phyloP scores from a whole-genome alignment of 331 rosid species.

The Pyrus hybrid region DNA sequence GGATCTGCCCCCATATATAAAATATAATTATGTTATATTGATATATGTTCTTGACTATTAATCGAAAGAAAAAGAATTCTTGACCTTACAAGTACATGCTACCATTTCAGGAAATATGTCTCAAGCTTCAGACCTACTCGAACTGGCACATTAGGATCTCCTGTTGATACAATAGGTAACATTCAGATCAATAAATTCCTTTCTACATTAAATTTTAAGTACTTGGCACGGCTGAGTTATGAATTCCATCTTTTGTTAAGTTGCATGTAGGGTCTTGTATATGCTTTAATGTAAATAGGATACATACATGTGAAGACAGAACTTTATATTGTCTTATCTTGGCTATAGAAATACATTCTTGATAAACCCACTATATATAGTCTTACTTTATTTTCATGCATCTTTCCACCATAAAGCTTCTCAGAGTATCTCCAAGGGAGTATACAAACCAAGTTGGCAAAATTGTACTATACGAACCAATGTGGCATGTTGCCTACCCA shows the following conservation, averaged over 20 bases:
- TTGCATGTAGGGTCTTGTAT: background rate
- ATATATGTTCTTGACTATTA: background rate
- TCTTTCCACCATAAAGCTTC: background rate
- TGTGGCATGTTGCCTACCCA: background rate
- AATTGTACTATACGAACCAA: background rate
- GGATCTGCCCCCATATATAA: too few relatives aligned
- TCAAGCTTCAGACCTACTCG: constrained; percentile 70
- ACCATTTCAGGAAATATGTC: constrained; percentile 68
- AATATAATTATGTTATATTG: too few relatives aligned
- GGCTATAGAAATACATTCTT: background rate
- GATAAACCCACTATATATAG: background rate
- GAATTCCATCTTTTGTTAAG: background rate
- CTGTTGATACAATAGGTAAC: constrained; percentile 64
- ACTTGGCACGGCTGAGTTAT: background rate
- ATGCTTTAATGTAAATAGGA: background rate
- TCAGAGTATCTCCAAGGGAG: background rate
- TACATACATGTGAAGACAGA: background rate
- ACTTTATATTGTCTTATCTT: background rate
- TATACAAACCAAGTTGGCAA: background rate
- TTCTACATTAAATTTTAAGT: constrained; percentile 3
- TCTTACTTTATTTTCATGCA: too few relatives aligned
- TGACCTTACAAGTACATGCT: constrained; percentile 4
- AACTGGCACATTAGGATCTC: constrained; percentile 51
- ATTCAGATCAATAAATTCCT: constrained; percentile 3
- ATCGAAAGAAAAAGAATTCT: background rate